These are phyloP conservation scores for Kwoniella mangroviensis DNA, from an alignment of 768 basidiomycete genomes.

Conservation along the genomic window DNA sequence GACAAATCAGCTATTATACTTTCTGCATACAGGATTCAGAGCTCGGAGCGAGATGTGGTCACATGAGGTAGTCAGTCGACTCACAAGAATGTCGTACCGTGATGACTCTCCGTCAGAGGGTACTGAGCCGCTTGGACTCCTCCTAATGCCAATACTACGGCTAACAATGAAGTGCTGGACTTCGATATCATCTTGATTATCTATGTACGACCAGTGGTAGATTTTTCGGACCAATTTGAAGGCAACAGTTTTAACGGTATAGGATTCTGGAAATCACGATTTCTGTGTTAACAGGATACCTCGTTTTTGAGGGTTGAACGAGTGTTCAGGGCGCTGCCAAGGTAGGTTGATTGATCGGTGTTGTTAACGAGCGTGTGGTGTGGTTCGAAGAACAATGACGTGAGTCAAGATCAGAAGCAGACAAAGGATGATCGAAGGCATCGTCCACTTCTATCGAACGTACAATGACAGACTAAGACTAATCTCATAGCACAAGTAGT, in stretches of 20 bases:
- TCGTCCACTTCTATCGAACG: no score
- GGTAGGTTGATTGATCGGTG: not conserved
- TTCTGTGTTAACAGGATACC: no score
- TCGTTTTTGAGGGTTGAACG: not conserved
- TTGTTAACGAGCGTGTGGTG: not conserved
- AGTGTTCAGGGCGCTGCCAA: not conserved
- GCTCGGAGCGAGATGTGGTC: no score
- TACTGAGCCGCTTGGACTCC: constrained; percentile 10
- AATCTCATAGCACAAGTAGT: no score
- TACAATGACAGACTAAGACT: no score
- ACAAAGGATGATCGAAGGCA: not conserved
- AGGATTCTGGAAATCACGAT: no score
- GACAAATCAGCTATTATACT: no score
- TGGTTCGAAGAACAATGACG: not conserved
- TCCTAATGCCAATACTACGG: not conserved
- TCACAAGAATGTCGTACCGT: constrained; percentile 25
- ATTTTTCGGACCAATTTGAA: no score
- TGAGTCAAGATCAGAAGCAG: not conserved
- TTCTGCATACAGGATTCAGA: no score
- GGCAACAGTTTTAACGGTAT: no score
- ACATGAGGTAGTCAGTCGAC: not conserved
- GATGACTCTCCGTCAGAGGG: constrained; percentile 18
- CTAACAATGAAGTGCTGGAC: not conserved
- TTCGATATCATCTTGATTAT: not conserved
- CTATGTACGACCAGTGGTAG: no score